A percentile compares a stretch with the other conserved stretches of the same genome.
Conservation (phyloP, 345 rosid species). For the Theobroma cacao region DNA sequence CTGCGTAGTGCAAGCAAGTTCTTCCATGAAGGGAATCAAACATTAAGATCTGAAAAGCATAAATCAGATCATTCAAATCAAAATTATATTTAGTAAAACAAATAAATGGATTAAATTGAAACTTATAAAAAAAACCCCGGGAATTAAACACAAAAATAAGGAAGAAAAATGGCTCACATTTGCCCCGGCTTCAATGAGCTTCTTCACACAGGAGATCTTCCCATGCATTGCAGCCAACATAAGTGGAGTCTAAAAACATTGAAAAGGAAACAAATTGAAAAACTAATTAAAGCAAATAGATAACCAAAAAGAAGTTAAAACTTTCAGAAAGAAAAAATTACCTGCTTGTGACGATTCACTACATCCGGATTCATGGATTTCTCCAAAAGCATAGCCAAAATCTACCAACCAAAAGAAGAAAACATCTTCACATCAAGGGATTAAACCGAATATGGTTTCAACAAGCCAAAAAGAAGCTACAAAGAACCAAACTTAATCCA, state of each 20-base stretch:
- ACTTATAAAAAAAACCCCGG: background rate
- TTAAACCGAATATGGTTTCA: slow-evolving; percentile 18
- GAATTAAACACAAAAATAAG: background rate
- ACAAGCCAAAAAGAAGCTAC: background rate
- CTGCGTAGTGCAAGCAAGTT: slow-evolving; percentile 96
- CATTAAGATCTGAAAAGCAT: slow-evolving; percentile 65
- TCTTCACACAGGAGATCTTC: slow-evolving; percentile 72
- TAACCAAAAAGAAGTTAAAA: background rate
- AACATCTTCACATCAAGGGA: slow-evolving; percentile 10
- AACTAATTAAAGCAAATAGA: background rate
- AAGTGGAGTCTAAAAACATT: slow-evolving; percentile 71
- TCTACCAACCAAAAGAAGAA: slow-evolving; percentile 34
- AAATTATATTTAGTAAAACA: background rate
- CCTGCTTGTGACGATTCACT: slow-evolving; percentile 95
- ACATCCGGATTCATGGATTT: slow-evolving; percentile 75
- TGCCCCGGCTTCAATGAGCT: slow-evolving; percentile 92
- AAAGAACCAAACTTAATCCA: slow-evolving; percentile 6
- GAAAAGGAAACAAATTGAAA: background rate
- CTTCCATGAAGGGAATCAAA: slow-evolving; percentile 87
- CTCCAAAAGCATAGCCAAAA: slow-evolving; percentile 69
- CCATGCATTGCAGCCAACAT: slow-evolving; percentile 99
- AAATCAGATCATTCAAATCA: background rate
- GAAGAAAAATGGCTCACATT: slow-evolving; percentile 51
- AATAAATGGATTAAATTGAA: background rate
- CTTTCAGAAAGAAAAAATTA: slow-evolving; percentile 5